Evolutionary conservation across 768 basidiomycete genomes (phyloP).

Genomic region (Boletus reticuloceps): DNA sequence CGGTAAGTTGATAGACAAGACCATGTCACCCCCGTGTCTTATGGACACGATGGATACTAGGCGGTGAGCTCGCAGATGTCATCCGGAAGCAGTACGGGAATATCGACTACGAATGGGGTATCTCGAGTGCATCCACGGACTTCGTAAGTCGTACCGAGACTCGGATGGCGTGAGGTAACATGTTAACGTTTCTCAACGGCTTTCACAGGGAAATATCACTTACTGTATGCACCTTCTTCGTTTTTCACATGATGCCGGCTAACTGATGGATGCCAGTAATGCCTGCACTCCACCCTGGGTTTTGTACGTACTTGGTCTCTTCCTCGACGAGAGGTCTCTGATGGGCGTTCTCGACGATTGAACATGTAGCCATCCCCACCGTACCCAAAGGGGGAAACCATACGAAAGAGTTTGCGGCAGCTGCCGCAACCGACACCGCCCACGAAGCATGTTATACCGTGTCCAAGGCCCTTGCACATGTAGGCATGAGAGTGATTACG

Average conservation of each 20-base stretch:
- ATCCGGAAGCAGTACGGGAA: constrained; percentile 58
- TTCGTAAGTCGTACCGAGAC: constrained; percentile 54
- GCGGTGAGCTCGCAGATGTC: constrained; percentile 61
- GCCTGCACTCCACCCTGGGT: constrained; percentile 73
- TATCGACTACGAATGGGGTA: constrained; percentile 66
- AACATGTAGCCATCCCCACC: constrained; percentile 67
- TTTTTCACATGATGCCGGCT: not conserved
- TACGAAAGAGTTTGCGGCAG: constrained; percentile 61
- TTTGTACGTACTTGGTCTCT: constrained; percentile 29
- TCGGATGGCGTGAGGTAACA: not conserved
- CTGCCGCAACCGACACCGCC: constrained; percentile 57
- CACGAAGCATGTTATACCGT: constrained; percentile 68
- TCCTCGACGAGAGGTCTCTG: not conserved
- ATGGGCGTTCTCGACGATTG: not conserved
- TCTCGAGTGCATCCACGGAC: constrained; percentile 73
- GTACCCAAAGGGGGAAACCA: constrained; percentile 73
- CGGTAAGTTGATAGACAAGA: constrained; percentile 33
- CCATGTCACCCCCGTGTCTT: not conserved
- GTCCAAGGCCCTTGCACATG: constrained; percentile 68
- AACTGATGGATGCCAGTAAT: constrained; percentile 37
- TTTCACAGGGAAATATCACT: constrained; percentile 50
- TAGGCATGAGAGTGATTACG: constrained; percentile 65
- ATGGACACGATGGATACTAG: constrained; percentile 33
- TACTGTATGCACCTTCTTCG: constrained; percentile 48
- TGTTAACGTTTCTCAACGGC: not conserved